A percentile compares a stretch with the other conserved stretches of the same genome.
Evolutionary conservation across 768 basidiomycete species (phyloP).

Genomic region (Tubosaeta sp.): DNA sequence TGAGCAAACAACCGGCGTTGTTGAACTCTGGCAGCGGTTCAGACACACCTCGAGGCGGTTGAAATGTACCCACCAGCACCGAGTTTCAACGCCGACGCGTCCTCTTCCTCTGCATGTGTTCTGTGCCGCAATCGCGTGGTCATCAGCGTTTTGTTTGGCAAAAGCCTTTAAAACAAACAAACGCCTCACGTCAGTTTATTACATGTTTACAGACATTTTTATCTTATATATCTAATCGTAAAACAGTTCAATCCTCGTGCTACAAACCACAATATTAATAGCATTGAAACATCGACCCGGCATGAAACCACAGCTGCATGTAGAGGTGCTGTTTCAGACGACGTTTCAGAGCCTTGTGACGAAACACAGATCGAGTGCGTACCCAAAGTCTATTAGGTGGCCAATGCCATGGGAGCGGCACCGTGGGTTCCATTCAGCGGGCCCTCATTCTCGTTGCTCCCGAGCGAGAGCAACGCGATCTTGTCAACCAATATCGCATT

Average conservation of each 20-base stretch:
- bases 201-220: constrained; percentile 36
- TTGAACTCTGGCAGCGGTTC: constrained; percentile 63
- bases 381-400: constrained; percentile 26
- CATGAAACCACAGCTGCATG: constrained; percentile 17
- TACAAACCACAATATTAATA: constrained; percentile 26
- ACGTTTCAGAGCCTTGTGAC: constrained; percentile 1
- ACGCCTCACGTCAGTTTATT: constrained; percentile 21
- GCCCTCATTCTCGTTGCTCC: constrained; percentile 18
- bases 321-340: background rate
- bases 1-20: constrained; percentile 85
- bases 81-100: constrained; percentile 79
- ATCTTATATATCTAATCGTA: constrained; percentile 31
- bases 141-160: constrained; percentile 38
- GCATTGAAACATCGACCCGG: constrained; percentile 27
- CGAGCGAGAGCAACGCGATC: constrained; percentile 35
- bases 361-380: background rate
- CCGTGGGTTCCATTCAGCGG: constrained; percentile 13
- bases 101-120: constrained; percentile 71
- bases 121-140: constrained; percentile 61
- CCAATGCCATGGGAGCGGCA: constrained; percentile 17
- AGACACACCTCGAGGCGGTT: background rate
- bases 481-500: constrained; percentile 36
- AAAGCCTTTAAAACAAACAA: constrained; percentile 28
- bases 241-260: constrained; percentile 21
- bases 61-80: constrained; percentile 52